Evolutionary conservation across 2,329 filamentous ascomycete genomes (phyloP).

Genomic region (Colletotrichum trifolii): DNA sequence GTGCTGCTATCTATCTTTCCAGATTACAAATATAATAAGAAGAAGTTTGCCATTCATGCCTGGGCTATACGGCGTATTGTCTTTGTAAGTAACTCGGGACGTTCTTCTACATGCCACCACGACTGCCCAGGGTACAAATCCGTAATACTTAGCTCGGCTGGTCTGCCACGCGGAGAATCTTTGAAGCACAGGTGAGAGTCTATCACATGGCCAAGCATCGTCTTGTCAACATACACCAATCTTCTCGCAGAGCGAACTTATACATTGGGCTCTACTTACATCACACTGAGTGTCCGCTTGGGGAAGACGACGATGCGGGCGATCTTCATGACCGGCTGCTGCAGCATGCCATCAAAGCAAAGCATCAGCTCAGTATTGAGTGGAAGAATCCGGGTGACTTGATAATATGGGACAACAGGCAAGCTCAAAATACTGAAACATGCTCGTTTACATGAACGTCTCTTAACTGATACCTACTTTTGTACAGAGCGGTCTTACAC

Average conservation of each 20-base stretch:
- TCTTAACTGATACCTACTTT: background rate
- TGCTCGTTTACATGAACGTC: background rate
- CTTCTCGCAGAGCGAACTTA: conserved; percentile 61
- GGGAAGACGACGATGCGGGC: conserved; percentile 48
- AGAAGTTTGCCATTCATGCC: too few species aligned
- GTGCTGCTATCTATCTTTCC: too few species aligned
- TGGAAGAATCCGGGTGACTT: conserved; percentile 63
- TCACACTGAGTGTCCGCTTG: conserved; percentile 55
- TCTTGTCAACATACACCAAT: conserved; percentile 62
- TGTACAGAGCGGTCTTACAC: conserved; percentile 57
- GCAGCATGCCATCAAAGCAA: conserved; percentile 57
- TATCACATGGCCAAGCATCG: conserved; percentile 56
- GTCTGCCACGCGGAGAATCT: too few species aligned
- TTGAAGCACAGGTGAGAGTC: background rate
- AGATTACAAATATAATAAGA: too few species aligned
- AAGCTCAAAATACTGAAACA: background rate
- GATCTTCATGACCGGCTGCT: conserved; percentile 53
- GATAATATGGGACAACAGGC: conserved; percentile 70
- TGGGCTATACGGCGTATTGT: too few species aligned
- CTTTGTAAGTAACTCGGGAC: too few species aligned
- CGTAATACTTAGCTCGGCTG: too few species aligned
- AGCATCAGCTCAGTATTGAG: conserved; percentile 56
- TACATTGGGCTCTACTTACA: conserved; percentile 65
- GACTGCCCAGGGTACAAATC: too few species aligned
- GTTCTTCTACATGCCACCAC: too few species aligned